Percentiles rank a stretch among this genome's conserved stretches.
phyloP scores from a whole-genome alignment of 2,329 filamentous ascomycete genomes.

The Trichoderma afroharzianum region DNA sequence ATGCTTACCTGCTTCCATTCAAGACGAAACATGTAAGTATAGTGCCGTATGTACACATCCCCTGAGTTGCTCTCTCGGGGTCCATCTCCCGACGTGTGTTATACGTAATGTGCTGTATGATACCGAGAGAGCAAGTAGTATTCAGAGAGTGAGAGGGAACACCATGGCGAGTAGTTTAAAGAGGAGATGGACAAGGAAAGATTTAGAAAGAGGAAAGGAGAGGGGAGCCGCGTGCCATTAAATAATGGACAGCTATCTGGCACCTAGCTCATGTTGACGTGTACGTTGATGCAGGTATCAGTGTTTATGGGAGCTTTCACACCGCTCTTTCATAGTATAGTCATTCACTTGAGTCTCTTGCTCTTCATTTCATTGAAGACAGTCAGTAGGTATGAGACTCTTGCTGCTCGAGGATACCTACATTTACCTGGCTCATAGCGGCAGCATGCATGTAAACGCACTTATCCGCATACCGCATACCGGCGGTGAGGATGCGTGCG shows the following conservation, averaged over 20 bases:
- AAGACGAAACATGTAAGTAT: not conserved
- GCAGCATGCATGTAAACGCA: not conserved
- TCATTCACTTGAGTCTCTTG: not conserved
- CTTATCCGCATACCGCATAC: not conserved
- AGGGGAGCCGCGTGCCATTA: not conserved
- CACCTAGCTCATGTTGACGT: not conserved
- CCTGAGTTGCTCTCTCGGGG: not conserved
- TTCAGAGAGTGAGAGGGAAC: not conserved
- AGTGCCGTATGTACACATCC: not conserved
- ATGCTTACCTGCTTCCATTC: not conserved
- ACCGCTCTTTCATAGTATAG: not conserved
- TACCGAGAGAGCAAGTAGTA: not conserved
- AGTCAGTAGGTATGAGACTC: not conserved
- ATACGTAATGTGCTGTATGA: not conserved
- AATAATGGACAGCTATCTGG: not conserved
- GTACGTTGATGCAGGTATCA: not conserved
- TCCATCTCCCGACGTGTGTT: not conserved
- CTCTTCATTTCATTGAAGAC: too few species aligned
- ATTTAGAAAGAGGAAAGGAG: not conserved
- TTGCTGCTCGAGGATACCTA: not conserved
- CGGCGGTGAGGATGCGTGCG: not conserved
- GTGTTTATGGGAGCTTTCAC: not conserved
- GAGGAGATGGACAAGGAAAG: not conserved
- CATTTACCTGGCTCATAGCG: not conserved
- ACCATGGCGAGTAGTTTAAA: not conserved